Conservation (phyloP, 2,329 filamentous ascomycete species). For the Gaeumannomyces tritici region DNA sequence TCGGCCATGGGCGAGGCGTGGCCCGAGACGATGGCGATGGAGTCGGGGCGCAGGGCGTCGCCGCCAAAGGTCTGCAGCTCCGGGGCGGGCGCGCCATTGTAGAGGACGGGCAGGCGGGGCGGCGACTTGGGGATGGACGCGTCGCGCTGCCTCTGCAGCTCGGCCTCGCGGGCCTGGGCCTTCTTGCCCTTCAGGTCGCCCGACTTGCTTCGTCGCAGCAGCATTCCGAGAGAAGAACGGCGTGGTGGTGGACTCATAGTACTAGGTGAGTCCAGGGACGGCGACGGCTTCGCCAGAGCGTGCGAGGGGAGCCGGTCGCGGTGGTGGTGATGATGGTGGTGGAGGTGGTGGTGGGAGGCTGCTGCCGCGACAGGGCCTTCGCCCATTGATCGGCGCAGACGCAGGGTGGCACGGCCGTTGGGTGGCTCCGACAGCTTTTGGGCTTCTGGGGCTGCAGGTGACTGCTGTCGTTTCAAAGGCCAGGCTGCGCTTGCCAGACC, state of each 20-base stretch:
- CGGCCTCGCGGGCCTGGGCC: conserved; percentile 43
- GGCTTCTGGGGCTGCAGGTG: no score
- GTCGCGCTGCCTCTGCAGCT: conserved; percentile 41
- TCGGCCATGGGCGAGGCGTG: conserved; percentile 9
- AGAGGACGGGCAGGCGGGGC: conserved; percentile 42
- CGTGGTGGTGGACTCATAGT: conserved; percentile 26
- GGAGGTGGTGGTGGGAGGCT: neutral
- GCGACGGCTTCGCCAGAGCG: neutral
- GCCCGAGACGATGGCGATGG: conserved; percentile 47
- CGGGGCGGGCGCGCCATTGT: conserved; percentile 35
- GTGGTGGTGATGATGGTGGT: no score
- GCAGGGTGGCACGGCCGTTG: no score
- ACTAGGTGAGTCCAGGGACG: neutral
- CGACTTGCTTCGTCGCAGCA: conserved; percentile 60
- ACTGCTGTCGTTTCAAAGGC: no score
- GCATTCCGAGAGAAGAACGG: conserved; percentile 42
- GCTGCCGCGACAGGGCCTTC: neutral
- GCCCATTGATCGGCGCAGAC: neutral
- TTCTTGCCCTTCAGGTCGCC: conserved; percentile 56
- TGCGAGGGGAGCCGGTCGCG: no score
- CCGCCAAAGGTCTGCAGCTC: conserved; percentile 39
- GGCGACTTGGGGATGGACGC: conserved; percentile 34
- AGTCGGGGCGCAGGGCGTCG: conserved; percentile 51
- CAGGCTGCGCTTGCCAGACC: neutral
- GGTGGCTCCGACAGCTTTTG: no score